These are phyloP conservation scores for Leccinellum albellum DNA, from an alignment of 768 basidiomycete genomes.

Conservation along the genomic window DNA sequence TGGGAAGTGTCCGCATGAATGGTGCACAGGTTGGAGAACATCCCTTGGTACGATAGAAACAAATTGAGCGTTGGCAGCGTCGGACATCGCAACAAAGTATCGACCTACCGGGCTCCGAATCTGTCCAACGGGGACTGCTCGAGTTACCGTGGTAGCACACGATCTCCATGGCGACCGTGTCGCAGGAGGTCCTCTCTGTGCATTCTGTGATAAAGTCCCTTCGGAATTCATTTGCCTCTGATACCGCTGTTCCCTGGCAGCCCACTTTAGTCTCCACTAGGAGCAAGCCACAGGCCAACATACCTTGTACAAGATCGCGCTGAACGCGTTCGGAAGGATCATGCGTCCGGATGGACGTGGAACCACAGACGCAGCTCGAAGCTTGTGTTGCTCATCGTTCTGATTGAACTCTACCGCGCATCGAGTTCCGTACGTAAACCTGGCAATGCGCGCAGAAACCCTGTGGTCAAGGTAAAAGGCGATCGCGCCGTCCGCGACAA, in stretches of 20 bases:
- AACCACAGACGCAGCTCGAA: slow-evolving; percentile 22
- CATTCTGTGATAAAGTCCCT: slow-evolving; percentile 32
- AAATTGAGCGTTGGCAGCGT: too few relatives aligned
- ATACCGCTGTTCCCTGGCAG: slow-evolving; percentile 26
- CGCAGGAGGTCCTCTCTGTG: slow-evolving; percentile 25
- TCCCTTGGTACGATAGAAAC: slow-evolving; percentile 14
- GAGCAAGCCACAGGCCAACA: neutral
- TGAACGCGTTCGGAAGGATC: slow-evolving; percentile 31
- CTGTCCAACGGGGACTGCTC: slow-evolving; percentile 27
- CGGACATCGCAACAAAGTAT: neutral
- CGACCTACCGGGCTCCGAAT: slow-evolving; percentile 26
- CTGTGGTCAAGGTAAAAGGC: slow-evolving; percentile 42
- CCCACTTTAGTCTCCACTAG: neutral
- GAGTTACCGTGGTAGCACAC: slow-evolving; percentile 29
- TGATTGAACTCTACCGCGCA: slow-evolving; percentile 29
- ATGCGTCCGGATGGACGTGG: slow-evolving; percentile 32
- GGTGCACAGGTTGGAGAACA: slow-evolving; percentile 24
- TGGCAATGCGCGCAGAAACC: slow-evolving; percentile 37
- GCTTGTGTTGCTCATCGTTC: slow-evolving; percentile 27
- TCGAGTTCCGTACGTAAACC: slow-evolving; percentile 37
- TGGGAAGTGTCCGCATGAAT: slow-evolving; percentile 27
- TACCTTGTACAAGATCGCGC: slow-evolving; percentile 29
- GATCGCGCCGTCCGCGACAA: slow-evolving; percentile 43
- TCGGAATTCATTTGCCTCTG: slow-evolving; percentile 30
- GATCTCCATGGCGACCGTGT: slow-evolving; percentile 28